Conservation (phyloP, 2,329 filamentous ascomycete genomes). For the Colletotrichum nymphaeae region DNA sequence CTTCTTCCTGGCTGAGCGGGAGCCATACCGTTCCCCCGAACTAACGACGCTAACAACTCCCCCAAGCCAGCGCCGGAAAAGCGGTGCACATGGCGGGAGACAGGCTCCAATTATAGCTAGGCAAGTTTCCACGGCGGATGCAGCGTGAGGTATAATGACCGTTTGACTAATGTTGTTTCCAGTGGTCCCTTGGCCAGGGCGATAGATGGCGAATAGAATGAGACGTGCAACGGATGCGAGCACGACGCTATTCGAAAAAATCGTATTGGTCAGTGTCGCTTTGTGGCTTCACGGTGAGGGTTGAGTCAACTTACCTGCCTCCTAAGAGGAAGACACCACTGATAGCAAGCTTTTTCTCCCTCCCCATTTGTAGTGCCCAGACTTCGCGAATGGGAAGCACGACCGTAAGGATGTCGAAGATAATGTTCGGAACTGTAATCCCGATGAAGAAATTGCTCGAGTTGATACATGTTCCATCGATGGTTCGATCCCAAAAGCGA, state of each 20-base stretch:
- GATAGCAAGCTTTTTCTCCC: conserved; percentile 11
- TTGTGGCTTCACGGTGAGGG: neutral
- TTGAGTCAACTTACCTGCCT: neutral
- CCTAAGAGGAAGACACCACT: conserved; percentile 1
- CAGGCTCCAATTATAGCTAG: conserved; percentile 12
- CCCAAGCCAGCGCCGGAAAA: conserved; percentile 6
- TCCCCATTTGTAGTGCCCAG: conserved; percentile 5
- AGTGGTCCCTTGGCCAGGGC: neutral
- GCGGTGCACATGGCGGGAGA: neutral
- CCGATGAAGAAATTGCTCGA: conserved; percentile 13
- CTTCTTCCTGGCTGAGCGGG: neutral
- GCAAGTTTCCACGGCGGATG: neutral
- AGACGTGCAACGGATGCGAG: neutral
- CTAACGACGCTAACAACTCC: neutral
- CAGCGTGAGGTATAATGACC: conserved; percentile 4
- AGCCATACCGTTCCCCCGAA: conserved; percentile 3
- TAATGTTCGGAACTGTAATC: neutral
- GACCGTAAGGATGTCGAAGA: neutral
- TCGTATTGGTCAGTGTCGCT: neutral
- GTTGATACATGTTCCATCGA: conserved; percentile 4
- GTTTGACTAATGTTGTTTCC: conserved; percentile 16
- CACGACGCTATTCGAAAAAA: neutral
- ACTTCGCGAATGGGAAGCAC: conserved; percentile 2
- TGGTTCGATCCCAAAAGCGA: neutral
- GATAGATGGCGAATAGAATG: neutral